Base-by-base conservation (phyloP, 768 basidiomycete genomes). In the Rhodotorula graminis region DNA sequence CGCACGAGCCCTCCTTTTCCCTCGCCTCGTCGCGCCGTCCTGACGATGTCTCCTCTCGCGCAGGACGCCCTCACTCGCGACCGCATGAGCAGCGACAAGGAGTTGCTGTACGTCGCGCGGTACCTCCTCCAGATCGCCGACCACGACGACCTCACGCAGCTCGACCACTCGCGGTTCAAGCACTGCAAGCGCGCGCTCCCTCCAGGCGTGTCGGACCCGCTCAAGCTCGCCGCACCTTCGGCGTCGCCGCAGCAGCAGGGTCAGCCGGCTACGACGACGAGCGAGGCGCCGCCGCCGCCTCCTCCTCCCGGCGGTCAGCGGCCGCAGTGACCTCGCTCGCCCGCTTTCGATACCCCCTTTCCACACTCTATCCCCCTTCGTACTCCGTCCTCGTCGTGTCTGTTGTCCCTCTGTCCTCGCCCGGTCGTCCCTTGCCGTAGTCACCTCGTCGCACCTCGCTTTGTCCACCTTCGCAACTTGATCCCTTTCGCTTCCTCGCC, bases 91-190 rank as follows among this genome's bases (percentile, higher is more conserved):
- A 69, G 52, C 5, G 74, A 75, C 42, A 16, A 31, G 33, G 74
- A 75, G 65, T 53, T 75, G 16, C 49, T 67, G 12, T 63, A 72
- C 58, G 68, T 60, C 29, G 71, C 74, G 6, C 60, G 74, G 31
- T 75, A 75, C 59, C 65, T 72, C 18, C 65, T 75, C 50, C 70
- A 72, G 55, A 56, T 75, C 42, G 31, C 53, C 40, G 6, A n/a
- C 23, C 33, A 61, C 10, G 46, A 42, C n/a, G 74, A 75, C 62
- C 40, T 75, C 1, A 67, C 67, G 2, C 42, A 49, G 11, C 49
- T 70, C 40, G 71, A 75, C 61, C 74, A 75, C 40, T 63, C 61
- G 25, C n/a, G 53, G 10, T 75, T 69, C 65, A 52, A 68, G 18
- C 69, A 72, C 42, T 60, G 56, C 3, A 70, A 65, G 62, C 58